Percentiles rank a stretch among this genome's conserved stretches.
These are phyloP conservation scores for Kodamaea sp. DNA, from an alignment of 1,139 yeast genomes.

Conservation along the genomic window DNA sequence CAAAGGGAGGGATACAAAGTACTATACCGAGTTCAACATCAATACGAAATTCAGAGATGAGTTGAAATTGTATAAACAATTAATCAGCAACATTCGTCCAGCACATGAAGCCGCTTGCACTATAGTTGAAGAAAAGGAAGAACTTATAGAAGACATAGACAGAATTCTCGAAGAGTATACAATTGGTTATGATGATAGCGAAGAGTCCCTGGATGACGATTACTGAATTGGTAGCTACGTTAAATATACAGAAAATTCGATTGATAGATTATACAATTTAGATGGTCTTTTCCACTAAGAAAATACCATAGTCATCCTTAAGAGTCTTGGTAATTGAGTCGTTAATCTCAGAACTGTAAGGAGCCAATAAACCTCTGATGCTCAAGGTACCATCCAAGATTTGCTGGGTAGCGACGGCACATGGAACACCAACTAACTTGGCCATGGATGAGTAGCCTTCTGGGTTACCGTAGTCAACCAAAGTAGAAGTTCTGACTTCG, in stretches of 20 bases:
- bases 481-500: conserved; percentile 92
- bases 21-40: conserved; percentile 41
- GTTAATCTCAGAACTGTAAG: conserved; percentile 87
- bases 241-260: too few relatives aligned
- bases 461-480: conserved; percentile 91
- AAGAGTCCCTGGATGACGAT: conserved; percentile 31
- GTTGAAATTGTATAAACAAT: conserved; percentile 48
- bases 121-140: conserved; percentile 67
- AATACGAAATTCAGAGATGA: conserved; percentile 47
- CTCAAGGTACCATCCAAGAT: conserved; percentile 79
- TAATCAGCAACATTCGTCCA: conserved; percentile 40
- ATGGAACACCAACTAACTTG: conserved; percentile 96
- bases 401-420: conserved; percentile 92
- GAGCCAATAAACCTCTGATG: conserved; percentile 81
- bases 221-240: too few relatives aligned
- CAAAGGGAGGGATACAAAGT: conserved; percentile 13
- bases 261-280: conserved; percentile 7
- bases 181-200: conserved; percentile 54
- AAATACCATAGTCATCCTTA: conserved; percentile 87
- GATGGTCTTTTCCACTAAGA: conserved; percentile 81
- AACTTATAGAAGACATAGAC: conserved; percentile 58
- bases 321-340: conserved; percentile 88
- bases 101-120: conserved; percentile 19
- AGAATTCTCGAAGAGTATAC: conserved; percentile 54
- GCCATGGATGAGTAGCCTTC: conserved; percentile 98